Evolutionary conservation across 208 protist genomes (phyloP).

Genomic region (Acanthamoeba castellanii): DNA sequence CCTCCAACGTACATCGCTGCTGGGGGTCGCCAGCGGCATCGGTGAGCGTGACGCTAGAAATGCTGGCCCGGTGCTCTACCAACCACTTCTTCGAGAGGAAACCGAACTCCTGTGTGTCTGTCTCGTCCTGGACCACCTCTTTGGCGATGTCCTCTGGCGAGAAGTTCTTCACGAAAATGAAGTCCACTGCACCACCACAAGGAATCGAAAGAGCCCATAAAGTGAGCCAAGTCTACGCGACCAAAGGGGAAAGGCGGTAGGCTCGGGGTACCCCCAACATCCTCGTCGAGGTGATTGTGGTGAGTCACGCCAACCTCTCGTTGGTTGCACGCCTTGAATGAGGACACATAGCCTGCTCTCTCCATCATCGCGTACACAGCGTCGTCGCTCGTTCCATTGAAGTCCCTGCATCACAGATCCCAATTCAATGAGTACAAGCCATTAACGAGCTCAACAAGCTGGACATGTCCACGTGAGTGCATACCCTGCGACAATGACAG

Average conservation of each 20-base stretch:
- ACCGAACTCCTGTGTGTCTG: background rate
- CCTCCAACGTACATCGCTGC: background rate
- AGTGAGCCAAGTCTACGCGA: background rate
- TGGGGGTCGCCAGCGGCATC: background rate
- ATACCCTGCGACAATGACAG: conserved; percentile 55
- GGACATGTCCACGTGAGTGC: background rate
- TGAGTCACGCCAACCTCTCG: conserved; percentile 50
- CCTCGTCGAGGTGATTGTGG: conserved; percentile 60
- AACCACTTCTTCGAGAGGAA: background rate
- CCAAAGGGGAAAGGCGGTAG: background rate
- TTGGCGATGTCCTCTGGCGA: background rate
- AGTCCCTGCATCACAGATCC: conserved; percentile 13
- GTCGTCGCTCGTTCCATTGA: conserved; percentile 50
- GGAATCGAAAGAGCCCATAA: background rate
- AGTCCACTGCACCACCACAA: conserved; percentile 5
- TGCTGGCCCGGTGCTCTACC: background rate
- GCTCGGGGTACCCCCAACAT: conserved; percentile 12
- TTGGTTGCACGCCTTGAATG: background rate
- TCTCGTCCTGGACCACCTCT: background rate
- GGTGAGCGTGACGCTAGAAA: background rate
- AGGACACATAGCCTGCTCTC: background rate
- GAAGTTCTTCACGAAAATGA: conserved; percentile 63
- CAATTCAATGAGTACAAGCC: background rate
- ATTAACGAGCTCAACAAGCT: background rate
- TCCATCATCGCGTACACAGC: conserved; percentile 57